Conservation (phyloP, 345 rosid species). For the Cochlearia excelsa region DNA sequence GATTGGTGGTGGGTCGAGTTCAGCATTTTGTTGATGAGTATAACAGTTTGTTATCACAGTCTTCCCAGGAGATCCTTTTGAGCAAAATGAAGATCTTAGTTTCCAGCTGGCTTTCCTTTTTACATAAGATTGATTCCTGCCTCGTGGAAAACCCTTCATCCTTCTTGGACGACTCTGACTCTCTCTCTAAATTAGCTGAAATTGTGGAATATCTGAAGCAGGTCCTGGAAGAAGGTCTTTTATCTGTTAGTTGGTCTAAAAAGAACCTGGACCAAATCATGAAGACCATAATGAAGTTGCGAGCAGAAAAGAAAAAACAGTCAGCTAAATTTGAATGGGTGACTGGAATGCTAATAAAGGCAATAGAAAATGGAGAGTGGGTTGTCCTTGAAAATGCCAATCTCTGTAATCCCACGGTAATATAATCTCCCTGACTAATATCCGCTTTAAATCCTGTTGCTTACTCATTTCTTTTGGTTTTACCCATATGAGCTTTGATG, state of each 20-base stretch:
- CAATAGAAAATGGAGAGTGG: constrained; percentile 97
- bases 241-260: constrained; percentile 50
- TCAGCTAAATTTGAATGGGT: constrained; percentile 97
- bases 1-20: constrained; percentile 55
- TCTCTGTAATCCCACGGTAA: constrained; percentile 96
- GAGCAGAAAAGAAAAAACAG: constrained; percentile 41
- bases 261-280: constrained; percentile 48
- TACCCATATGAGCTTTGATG: constrained; percentile 12
- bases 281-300: constrained; percentile 56
- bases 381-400: constrained; percentile 87
- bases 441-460: constrained; percentile 12
- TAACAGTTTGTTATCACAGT: constrained; percentile 51
- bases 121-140: constrained; percentile 43
- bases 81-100: constrained; percentile 45
- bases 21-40: constrained; percentile 61
- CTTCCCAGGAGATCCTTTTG: constrained; percentile 42
- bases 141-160: constrained; percentile 41
- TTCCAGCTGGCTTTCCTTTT: constrained; percentile 63
- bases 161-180: constrained; percentile 35
- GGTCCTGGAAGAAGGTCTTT: constrained; percentile 39
- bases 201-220: constrained; percentile 48
- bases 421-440: background rate
- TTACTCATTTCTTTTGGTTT: too few relatives aligned
- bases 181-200: constrained; percentile 50
- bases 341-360: constrained; percentile 71